Evolutionary conservation across 2,329 filamentous ascomycete species (phyloP).

Genomic region (Blastomyces emzantsi): DNA sequence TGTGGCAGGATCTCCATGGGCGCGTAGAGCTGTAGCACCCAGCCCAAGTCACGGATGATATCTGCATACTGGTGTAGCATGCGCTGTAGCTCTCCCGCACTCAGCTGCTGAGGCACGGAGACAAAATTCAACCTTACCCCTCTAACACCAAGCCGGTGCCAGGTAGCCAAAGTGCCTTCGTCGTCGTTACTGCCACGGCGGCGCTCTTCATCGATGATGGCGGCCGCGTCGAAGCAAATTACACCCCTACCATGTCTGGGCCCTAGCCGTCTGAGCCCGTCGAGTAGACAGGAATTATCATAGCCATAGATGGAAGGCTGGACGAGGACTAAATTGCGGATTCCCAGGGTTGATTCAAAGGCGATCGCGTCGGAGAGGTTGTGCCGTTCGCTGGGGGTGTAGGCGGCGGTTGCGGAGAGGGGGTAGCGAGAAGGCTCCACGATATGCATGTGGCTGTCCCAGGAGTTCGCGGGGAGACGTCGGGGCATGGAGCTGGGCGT

Average conservation of each 20-base stretch:
- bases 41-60: constrained; percentile 42
- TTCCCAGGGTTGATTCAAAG: constrained; percentile 45
- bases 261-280: constrained; percentile 44
- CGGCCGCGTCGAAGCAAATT: constrained; percentile 46
- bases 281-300: constrained; percentile 52
- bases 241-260: constrained; percentile 45
- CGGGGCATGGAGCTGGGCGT: constrained; percentile 1
- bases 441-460: constrained; percentile 58
- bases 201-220: constrained; percentile 22
- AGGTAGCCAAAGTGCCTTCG: constrained; percentile 39
- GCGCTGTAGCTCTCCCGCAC: constrained; percentile 33
- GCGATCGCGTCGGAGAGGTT: constrained; percentile 43
- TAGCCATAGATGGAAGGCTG: constrained; percentile 55
- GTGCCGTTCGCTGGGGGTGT: constrained; percentile 41
- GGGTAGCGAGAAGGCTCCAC: constrained; percentile 47
- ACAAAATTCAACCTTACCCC: constrained; percentile 53
- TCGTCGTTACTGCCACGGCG: constrained; percentile 15
- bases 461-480: constrained; percentile 34
- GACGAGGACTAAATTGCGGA: constrained; percentile 49
- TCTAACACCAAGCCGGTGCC: constrained; percentile 51
- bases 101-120: constrained; percentile 41
- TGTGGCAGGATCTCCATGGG: constrained; percentile 43
- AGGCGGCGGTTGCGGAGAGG: constrained; percentile 41
- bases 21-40: constrained; percentile 53
- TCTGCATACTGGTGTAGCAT: constrained; percentile 43